Base-by-base conservation (phyloP, 2,329 filamentous ascomycete genomes). In the Elsinoe fawcettii region DNA sequence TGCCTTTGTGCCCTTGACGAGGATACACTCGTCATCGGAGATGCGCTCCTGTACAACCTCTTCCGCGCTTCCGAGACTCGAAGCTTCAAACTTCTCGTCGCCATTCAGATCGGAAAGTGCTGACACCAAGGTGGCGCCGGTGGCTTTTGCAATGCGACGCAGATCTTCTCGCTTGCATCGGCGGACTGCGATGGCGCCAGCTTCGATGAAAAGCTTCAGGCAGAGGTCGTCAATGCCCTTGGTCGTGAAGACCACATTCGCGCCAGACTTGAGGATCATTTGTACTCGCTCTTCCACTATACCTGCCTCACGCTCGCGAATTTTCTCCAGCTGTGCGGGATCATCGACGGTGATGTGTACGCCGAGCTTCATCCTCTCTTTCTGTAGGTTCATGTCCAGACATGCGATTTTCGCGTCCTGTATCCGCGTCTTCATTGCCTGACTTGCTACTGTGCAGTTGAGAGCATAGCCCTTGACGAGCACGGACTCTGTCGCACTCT, bases 111-210 rank as follows among this genome's bases (percentile, higher is more conserved):
- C 95, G 3, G 93, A 97, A 49, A 99, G 80, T 6, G 90, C 92
- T 78, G 88, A 92, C 64, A 99, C 83, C 58, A 99, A 79, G 16
- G 91, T 96, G 18, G 92, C 93, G 58, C 93, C 93, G 5, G 93
- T 96, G 5, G 93, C 93, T 77, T 88, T 95, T 59, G 93, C 93
- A 75, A 99, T 97, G 66, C 93, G 85, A 70, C 93, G 82, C 60
- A 99, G 78, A 68, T 99, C 93, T 76, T 99, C 93, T 82, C 99
- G 99, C 80, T 97, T 99, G 75, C 92, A 97, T 70, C 93, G 82
- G 68, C 93, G 83, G 53, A 99, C 90, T 55, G 88, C 93, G 87
- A 99, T 97, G 59, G 90, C 91, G 60, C 92, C 92, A 71, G 83
- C 88, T 78, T 99, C 93, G 58, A 99, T 79, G 69, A 99, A 96